Conservation (phyloP, 805 yeast genomes). For the Ogataea zsoltii region DNA sequence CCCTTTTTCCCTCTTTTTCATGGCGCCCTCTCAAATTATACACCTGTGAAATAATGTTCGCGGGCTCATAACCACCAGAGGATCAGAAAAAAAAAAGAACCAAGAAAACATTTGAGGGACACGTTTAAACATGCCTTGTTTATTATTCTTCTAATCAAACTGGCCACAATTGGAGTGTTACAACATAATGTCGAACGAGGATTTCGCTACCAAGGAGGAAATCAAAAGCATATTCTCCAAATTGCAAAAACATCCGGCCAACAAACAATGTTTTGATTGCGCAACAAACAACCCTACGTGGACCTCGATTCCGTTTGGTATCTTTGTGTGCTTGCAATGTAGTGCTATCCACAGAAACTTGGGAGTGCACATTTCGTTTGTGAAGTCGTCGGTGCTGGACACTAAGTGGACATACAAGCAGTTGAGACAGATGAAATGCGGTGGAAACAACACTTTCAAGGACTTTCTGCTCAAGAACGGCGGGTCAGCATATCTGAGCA, state of each 20-base stretch:
- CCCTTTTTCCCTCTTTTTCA: not conserved
- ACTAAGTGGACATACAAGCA: constrained; percentile 87
- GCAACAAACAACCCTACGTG: constrained; percentile 93
- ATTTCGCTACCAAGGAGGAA: constrained; percentile 67
- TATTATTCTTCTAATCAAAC: not conserved
- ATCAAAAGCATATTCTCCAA: constrained; percentile 63
- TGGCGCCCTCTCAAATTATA: not conserved
- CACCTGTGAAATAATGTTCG: not conserved
- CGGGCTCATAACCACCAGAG: constrained; percentile 15
- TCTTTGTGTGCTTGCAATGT: constrained; percentile 89
- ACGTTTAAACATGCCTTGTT: constrained; percentile 7
- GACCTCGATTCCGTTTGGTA: constrained; percentile 97
- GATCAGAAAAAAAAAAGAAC: constrained; percentile 4
- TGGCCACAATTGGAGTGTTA: constrained; percentile 4
- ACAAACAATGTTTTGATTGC: constrained; percentile 90
- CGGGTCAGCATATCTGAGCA: constrained; percentile 68
- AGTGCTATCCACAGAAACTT: constrained; percentile 93
- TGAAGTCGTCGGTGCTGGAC: constrained; percentile 87
- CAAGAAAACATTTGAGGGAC: constrained; percentile 7
- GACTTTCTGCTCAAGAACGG: constrained; percentile 85
- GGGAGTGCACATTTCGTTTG: constrained; percentile 96
- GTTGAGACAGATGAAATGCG: constrained; percentile 87
- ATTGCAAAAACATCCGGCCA: constrained; percentile 66
- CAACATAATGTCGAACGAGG: constrained; percentile 24
- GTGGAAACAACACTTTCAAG: constrained; percentile 86